Evolutionary conservation across 176 grass and related monocot species (phyloP).

Genomic region (Triticum timopheevii): DNA sequence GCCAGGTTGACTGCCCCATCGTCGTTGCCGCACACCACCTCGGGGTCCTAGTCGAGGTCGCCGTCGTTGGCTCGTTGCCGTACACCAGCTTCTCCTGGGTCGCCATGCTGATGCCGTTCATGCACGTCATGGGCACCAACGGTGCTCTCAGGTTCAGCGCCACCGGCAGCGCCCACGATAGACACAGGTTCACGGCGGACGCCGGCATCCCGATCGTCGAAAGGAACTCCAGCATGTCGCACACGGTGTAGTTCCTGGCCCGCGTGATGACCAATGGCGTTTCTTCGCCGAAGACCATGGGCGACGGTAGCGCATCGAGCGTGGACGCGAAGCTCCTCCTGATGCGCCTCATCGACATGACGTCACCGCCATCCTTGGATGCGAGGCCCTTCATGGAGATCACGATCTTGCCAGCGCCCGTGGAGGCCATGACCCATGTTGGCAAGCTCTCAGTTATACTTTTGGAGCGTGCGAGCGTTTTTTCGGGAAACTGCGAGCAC

Average conservation of each 20-base stretch:
- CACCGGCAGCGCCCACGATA: background rate
- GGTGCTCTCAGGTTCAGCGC: background rate
- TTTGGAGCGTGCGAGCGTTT: no score
- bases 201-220: background rate
- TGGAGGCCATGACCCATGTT: constrained; percentile 1
- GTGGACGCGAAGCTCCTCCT: background rate
- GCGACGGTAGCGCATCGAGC: background rate
- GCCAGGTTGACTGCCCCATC: background rate
- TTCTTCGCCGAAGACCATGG: background rate
- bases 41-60: background rate
- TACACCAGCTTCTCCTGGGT: background rate
- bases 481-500: no score
- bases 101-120: background rate
- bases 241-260: background rate
- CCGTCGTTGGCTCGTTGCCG: background rate
- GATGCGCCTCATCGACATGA: background rate
- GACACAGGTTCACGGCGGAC: background rate
- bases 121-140: background rate
- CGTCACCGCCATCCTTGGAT: background rate
- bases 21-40: background rate
- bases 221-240: constrained; percentile 8
- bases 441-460: no score
- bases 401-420: background rate
- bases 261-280: background rate
- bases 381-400: background rate